Percentiles rank a stretch among this genome's conserved stretches.
phyloP scores from a whole-genome alignment of 495 filamentous ascomycete species.

The Lophiostoma macrostomum region DNA sequence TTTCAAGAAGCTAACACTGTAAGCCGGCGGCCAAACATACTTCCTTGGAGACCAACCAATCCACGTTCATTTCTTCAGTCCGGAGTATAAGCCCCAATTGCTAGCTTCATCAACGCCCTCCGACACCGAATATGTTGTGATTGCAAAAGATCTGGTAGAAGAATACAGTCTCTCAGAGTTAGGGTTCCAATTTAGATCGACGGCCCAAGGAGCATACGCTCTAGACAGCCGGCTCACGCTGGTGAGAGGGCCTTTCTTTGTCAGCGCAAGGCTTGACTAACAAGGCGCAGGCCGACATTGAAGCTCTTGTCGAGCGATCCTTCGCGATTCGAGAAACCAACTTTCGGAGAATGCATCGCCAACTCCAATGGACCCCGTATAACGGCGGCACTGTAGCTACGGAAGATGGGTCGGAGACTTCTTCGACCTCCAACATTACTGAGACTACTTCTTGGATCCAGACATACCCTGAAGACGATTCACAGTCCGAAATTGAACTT shows the following conservation, averaged over 20 bases:
- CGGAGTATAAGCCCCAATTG: constrained; percentile 12
- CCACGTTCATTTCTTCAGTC: constrained; percentile 14
- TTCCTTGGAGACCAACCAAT: constrained; percentile 14
- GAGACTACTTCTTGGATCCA: too few species aligned
- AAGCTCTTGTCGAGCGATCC: constrained; percentile 12
- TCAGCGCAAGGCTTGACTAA: neutral
- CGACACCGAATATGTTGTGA: neutral
- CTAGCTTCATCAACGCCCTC: neutral
- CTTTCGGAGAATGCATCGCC: constrained; percentile 6
- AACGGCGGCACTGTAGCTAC: too few species aligned
- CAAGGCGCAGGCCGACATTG: constrained; percentile 6
- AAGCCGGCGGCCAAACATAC: constrained; percentile 16
- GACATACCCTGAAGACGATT: too few species aligned
- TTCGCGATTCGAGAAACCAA: constrained; percentile 12
- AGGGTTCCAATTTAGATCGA: neutral
- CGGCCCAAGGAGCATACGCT: neutral
- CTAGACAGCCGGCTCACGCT: constrained; percentile 1
- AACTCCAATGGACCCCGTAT: neutral
- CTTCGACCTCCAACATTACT: too few species aligned
- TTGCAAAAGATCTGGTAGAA: neutral
- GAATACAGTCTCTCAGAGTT: constrained; percentile 7
- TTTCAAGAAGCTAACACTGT: neutral
- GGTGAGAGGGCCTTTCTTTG: neutral
- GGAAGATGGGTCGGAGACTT: too few species aligned
- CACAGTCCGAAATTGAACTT: too few species aligned